Conservation (phyloP, 2,329 filamentous ascomycete genomes). For the Aspergillus puulaauensis region DNA sequence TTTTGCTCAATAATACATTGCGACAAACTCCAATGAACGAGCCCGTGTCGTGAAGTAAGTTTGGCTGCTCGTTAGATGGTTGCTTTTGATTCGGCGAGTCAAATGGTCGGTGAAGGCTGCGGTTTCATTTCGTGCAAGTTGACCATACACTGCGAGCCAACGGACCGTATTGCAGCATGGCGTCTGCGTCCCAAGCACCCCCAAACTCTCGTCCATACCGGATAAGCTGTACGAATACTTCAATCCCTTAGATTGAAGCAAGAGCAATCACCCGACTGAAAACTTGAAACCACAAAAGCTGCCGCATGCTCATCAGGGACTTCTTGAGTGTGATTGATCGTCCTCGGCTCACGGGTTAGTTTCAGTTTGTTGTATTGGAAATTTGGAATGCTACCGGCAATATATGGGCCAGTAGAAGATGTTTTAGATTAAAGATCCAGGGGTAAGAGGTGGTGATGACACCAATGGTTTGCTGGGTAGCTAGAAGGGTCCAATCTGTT, state of each 20-base stretch:
- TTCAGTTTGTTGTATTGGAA: constrained; percentile 1
- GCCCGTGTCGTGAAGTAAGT: neutral
- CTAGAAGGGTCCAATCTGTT: constrained; percentile 11
- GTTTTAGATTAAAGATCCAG: constrained; percentile 1
- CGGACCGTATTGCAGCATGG: neutral
- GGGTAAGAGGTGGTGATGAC: neutral
- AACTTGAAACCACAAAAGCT: neutral
- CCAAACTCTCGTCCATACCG: no score
- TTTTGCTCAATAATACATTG: neutral
- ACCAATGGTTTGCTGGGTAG: neutral
- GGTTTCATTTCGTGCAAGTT: neutral
- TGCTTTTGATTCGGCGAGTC: neutral
- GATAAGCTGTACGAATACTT: no score
- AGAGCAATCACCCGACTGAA: neutral
- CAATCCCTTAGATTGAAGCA: neutral
- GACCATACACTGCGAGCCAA: neutral
- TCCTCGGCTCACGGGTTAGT: neutral
- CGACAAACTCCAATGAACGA: neutral
- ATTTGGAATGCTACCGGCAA: neutral
- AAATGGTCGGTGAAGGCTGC: neutral
- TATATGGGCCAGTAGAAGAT: neutral
- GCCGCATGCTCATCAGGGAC: neutral
- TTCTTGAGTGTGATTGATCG: neutral
- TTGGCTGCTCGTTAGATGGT: neutral
- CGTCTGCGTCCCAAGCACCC: neutral